These are phyloP conservation scores for Sclerotiophoma versabilis DNA, from an alignment of 2,329 filamentous ascomycete species.

Conservation along the genomic window DNA sequence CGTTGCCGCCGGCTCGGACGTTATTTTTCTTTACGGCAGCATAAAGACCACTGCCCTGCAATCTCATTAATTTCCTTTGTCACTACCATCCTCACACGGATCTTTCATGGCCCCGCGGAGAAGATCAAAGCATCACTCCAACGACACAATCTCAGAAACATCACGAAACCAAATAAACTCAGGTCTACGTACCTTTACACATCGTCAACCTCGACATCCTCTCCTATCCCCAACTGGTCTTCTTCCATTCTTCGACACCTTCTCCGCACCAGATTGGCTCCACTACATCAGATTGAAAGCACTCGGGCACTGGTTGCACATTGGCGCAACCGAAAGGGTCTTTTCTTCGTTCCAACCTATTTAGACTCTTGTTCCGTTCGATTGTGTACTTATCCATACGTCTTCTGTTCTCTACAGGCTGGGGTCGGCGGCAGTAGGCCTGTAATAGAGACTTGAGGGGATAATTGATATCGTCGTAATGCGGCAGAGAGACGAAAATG, in stretches of 20 bases:
- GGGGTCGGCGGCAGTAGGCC: conserved; percentile 25
- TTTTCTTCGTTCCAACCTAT: conserved; percentile 13
- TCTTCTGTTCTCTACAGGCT: conserved; percentile 38
- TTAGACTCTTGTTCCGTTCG: conserved; percentile 20
- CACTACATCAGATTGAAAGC: conserved; percentile 13
- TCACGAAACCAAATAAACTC: conserved; percentile 41
- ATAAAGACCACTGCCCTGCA: conserved; percentile 36
- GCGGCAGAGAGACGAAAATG: conserved; percentile 30
- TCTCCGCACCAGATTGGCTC: conserved; percentile 27
- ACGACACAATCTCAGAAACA: conserved; percentile 41
- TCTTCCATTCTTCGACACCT: conserved; percentile 26
- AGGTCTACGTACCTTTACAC: conserved; percentile 41
- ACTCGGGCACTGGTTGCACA: conserved; percentile 8
- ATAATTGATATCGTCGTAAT: conserved; percentile 38
- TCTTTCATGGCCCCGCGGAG: conserved; percentile 40
- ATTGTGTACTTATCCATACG: conserved; percentile 22
- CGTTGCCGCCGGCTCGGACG: conserved; percentile 17
- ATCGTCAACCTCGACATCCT: conserved; percentile 31
- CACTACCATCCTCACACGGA: conserved; percentile 43
- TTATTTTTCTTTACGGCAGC: conserved; percentile 35
- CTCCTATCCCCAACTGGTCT: conserved; percentile 27
- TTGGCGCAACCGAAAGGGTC: conserved; percentile 10
- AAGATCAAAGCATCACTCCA: conserved; percentile 28
- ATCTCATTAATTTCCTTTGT: conserved; percentile 47
- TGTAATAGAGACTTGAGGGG: conserved; percentile 27